Evolutionary conservation across 495 filamentous ascomycete species (phyloP), one percentile per base, ranked within the genome.

Genomic region (Immersiella caudata): DNA sequence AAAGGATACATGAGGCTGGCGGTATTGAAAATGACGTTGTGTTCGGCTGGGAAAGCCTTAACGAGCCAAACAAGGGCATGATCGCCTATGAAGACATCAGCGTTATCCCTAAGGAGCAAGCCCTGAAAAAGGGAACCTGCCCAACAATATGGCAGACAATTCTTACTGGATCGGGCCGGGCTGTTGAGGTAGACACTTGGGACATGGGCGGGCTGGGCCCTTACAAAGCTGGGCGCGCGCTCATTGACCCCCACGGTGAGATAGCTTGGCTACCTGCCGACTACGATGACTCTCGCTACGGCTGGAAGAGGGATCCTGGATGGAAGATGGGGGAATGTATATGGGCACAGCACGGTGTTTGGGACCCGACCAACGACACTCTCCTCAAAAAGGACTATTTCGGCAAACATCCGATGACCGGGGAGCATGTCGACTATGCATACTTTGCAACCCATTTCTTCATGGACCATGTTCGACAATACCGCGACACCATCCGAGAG

Each of bases 331-430:
- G 94, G 18, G 88, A 96, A 77, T 97, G 95, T 74, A 69, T 98
- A 29, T 99, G 95, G 95, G 95, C 96, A 14, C 95, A 98, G 69
- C 93, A 98, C 78, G 94, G 93, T 5, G 88, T 98, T 0, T 99
- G 95, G 95, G 93, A 98, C 74, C 90, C 91, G 8, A 82, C 83
- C 0, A 89, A 83, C 7, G 93, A 97, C 74, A 86, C 85, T 16
- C 80, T 99, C 2, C 77, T 96, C 33, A 87, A 85, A 67, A 95
- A 93, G 73, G 89, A 96, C 72, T 98, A 98, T 77, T 99, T 99
- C 71, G 83, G 87, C 7, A 91, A 90, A 68, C 84, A 89, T 55
- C 92, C 93, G 0, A 76, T 74, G 18, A 92, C 86, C 1, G 91
- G 90, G 1, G 83, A 91, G 60, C 83, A 79, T 11, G 75, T 99